These are phyloP conservation scores for Leccinum solheimii DNA, from an alignment of 1,284 basidiomycete genomes.

Conservation along the genomic window DNA sequence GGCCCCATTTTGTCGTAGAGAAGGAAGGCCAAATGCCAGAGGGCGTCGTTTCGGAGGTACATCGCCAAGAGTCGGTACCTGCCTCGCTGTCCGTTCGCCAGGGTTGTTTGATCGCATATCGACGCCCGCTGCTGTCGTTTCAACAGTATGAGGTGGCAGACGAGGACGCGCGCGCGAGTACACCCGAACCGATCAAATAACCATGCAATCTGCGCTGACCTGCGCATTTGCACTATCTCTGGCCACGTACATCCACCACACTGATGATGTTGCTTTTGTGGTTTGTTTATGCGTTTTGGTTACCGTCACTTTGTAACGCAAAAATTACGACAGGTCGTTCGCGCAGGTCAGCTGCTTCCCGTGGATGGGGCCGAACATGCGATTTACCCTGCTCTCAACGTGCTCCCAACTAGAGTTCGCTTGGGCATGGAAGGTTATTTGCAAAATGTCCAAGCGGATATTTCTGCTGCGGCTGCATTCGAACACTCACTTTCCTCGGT, in stretches of 20 bases:
- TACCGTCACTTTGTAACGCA: neutral
- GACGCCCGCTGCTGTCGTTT: constrained; percentile 49
- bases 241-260: constrained; percentile 27
- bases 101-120: constrained; percentile 38
- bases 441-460: constrained; percentile 38
- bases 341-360: constrained; percentile 47
- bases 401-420: constrained; percentile 44
- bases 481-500: constrained; percentile 44
- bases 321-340: constrained; percentile 40
- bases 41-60: constrained; percentile 40
- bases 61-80: constrained; percentile 28
- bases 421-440: constrained; percentile 33
- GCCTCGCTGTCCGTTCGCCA: constrained; percentile 22
- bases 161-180: constrained; percentile 52
- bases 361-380: constrained; percentile 41
- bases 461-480: constrained; percentile 40
- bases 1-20: constrained; percentile 61
- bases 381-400: constrained; percentile 43
- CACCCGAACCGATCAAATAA: constrained; percentile 58
- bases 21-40: constrained; percentile 85
- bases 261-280: constrained; percentile 45
- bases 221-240: constrained; percentile 41
- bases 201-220: constrained; percentile 46
- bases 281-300: constrained; percentile 32
- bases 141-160: constrained; percentile 58